These are phyloP conservation scores for Mycena latifolia DNA, from an alignment of 768 basidiomycete genomes.

Conservation along the genomic window DNA sequence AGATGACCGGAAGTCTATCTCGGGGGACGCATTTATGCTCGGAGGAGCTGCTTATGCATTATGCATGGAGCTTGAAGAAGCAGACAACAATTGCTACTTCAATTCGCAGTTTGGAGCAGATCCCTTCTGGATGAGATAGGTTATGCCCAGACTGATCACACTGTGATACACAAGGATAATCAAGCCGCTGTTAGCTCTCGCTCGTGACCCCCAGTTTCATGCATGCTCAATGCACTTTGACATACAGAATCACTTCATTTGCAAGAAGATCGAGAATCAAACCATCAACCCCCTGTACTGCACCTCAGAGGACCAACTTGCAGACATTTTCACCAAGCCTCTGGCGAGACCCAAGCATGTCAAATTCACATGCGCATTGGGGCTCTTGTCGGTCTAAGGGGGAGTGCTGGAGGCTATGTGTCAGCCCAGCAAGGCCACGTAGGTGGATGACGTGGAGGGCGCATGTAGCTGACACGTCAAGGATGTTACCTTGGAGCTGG, in stretches of 20 bases:
- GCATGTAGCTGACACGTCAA: too few relatives aligned
- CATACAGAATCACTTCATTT: slow-evolving; percentile 47
- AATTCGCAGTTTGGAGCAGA: slow-evolving; percentile 38
- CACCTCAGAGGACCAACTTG: slow-evolving; percentile 44
- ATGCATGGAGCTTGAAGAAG: slow-evolving; percentile 36
- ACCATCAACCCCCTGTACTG: slow-evolving; percentile 41
- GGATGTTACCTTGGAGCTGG: too few relatives aligned
- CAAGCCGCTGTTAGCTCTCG: slow-evolving; percentile 40
- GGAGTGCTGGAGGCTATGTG: slow-evolving; percentile 32
- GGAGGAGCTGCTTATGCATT: slow-evolving; percentile 25
- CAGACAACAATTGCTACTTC: slow-evolving; percentile 41
- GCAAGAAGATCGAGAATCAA: slow-evolving; percentile 41
- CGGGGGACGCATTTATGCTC: slow-evolving; percentile 22
- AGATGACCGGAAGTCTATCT: slow-evolving; percentile 29
- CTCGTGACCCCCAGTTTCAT: slow-evolving; percentile 42
- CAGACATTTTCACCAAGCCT: slow-evolving; percentile 55
- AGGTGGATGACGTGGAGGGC: neutral
- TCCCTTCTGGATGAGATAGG: slow-evolving; percentile 23
- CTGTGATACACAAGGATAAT: slow-evolving; percentile 41
- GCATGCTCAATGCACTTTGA: slow-evolving; percentile 49
- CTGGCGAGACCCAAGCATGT: slow-evolving; percentile 35
- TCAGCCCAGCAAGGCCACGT: neutral
- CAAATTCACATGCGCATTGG: slow-evolving; percentile 23
- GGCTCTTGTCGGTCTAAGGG: slow-evolving; percentile 37
- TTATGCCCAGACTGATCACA: slow-evolving; percentile 1